A percentile compares a stretch with the other conserved stretches of the same genome.
These are phyloP conservation scores for Penicillium longicatenatum DNA, from an alignment of 495 filamentous ascomycete genomes.

Conservation along the genomic window DNA sequence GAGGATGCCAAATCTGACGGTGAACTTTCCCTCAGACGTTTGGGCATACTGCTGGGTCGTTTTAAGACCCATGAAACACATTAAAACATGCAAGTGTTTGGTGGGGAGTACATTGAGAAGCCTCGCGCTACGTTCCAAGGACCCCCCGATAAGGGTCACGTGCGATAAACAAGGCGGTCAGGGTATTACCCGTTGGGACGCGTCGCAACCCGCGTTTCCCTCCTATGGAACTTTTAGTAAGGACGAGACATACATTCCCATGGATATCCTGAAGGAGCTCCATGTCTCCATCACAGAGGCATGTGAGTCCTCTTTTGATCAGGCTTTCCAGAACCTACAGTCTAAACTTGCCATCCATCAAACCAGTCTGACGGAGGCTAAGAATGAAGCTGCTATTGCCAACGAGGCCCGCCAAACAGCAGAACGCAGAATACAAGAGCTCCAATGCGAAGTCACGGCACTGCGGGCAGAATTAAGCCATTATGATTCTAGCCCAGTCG, in stretches of 20 bases:
- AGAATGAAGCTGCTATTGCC: slow-evolving; percentile 24
- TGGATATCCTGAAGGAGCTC: slow-evolving; percentile 44
- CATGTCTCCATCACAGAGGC: slow-evolving; percentile 33
- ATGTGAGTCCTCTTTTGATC: slow-evolving; percentile 34
- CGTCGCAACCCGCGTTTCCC: slow-evolving; percentile 14
- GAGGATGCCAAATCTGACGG: slow-evolving; percentile 13
- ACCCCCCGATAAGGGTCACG: slow-evolving; percentile 19
- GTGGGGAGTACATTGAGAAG: slow-evolving; percentile 9
- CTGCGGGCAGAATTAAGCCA: slow-evolving; percentile 28
- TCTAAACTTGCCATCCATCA: slow-evolving; percentile 27
- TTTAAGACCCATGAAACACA: slow-evolving; percentile 1
- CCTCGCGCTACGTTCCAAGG: slow-evolving; percentile 17
- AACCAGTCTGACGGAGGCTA: slow-evolving; percentile 21
- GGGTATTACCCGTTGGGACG: slow-evolving; percentile 8
- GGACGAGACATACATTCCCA: slow-evolving; percentile 9
- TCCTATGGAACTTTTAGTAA: not conserved
- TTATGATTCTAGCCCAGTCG: slow-evolving; percentile 15
- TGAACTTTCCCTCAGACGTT: slow-evolving; percentile 38
- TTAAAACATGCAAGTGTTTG: not conserved
- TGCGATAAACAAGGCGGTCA: slow-evolving; percentile 11
- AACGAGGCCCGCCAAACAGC: slow-evolving; percentile 25
- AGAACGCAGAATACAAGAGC: slow-evolving; percentile 19
- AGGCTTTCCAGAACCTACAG: slow-evolving; percentile 34
- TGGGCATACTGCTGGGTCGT: slow-evolving; percentile 41
- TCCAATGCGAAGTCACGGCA: slow-evolving; percentile 29